Evolutionary conservation across 2,329 filamentous ascomycete genomes (phyloP).

Genomic region (Pezicula rhizophila): DNA sequence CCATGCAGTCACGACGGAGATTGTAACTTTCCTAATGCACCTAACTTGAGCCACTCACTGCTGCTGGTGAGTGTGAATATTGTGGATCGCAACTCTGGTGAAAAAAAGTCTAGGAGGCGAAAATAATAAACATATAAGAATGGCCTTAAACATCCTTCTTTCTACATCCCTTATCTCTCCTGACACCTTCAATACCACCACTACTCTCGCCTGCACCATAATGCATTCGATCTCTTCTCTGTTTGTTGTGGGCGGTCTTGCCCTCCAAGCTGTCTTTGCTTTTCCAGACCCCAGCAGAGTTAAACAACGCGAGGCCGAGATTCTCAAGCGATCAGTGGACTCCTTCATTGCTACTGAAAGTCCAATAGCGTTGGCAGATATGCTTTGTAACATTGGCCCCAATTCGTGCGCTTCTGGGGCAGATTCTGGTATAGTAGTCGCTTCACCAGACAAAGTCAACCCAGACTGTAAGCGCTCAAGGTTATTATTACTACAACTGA

Average conservation of each 20-base stretch:
- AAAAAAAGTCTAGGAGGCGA: no score
- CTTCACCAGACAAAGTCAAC: constrained; percentile 45
- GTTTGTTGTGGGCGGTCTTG: constrained; percentile 44
- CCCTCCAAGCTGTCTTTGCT: constrained; percentile 45
- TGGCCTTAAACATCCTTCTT: constrained; percentile 16
- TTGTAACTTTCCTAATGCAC: constrained; percentile 3
- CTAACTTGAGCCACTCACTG: background rate
- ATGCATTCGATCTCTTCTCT: constrained; percentile 47
- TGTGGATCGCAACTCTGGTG: no score
- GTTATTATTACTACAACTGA: background rate
- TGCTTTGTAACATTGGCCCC: constrained; percentile 55
- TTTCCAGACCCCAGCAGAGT: constrained; percentile 32
- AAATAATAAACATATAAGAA: constrained; percentile 13
- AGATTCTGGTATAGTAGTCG: constrained; percentile 46
- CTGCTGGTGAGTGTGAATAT: no score
- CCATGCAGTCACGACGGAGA: constrained; percentile 2
- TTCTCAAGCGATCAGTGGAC: constrained; percentile 44
- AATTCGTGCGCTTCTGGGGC: constrained; percentile 41
- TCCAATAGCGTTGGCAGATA: constrained; percentile 42
- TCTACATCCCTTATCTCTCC: constrained; percentile 16
- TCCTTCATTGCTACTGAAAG: constrained; percentile 47
- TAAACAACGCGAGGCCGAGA: constrained; percentile 27
- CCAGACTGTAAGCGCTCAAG: constrained; percentile 44
- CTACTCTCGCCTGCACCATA: constrained; percentile 27
- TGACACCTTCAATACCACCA: constrained; percentile 15